These are phyloP conservation scores for Fusarium acutatum DNA, from an alignment of 2,329 filamentous ascomycete species.

Conservation along the genomic window DNA sequence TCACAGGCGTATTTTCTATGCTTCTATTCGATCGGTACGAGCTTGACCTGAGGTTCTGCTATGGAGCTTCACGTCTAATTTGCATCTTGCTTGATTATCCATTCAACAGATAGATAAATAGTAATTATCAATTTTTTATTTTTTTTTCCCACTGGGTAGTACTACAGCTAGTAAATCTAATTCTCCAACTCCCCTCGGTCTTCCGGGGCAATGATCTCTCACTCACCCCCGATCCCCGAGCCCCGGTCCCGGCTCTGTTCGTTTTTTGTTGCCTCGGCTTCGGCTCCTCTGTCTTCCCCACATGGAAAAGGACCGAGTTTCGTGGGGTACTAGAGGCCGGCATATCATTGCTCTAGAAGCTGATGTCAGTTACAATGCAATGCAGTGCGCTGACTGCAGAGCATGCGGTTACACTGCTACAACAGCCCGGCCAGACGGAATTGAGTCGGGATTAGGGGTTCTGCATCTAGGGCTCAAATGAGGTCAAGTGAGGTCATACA, in stretches of 20 bases:
- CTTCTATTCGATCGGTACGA: not conserved
- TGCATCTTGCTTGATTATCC: not conserved
- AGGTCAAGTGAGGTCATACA: slow-evolving; percentile 13
- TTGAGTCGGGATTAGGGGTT: slow-evolving; percentile 8
- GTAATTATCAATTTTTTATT: not conserved
- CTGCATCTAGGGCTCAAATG: not conserved
- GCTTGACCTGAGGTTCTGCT: not conserved
- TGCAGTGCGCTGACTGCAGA: not conserved
- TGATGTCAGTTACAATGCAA: not conserved
- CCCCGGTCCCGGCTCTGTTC: slow-evolving; percentile 31
- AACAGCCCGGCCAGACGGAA: slow-evolving; percentile 32
- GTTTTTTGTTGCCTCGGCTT: slow-evolving; percentile 40
- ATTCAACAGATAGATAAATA: not conserved
- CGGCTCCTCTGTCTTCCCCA: slow-evolving; percentile 36
- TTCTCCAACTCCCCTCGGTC: slow-evolving; percentile 28
- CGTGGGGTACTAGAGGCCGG: slow-evolving; percentile 4
- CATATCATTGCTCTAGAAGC: not conserved
- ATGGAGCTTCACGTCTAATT: slow-evolving; percentile 7
- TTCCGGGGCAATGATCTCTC: slow-evolving; percentile 30
- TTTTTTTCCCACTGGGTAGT: not conserved
- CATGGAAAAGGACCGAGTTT: slow-evolving; percentile 18
- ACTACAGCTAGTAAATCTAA: not conserved
- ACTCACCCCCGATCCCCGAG: slow-evolving; percentile 32
- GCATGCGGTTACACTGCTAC: not conserved
- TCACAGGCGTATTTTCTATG: slow-evolving; percentile 22